phyloP scores from a whole-genome alignment of 257 asterid species.

The Capsicum baccatum region DNA sequence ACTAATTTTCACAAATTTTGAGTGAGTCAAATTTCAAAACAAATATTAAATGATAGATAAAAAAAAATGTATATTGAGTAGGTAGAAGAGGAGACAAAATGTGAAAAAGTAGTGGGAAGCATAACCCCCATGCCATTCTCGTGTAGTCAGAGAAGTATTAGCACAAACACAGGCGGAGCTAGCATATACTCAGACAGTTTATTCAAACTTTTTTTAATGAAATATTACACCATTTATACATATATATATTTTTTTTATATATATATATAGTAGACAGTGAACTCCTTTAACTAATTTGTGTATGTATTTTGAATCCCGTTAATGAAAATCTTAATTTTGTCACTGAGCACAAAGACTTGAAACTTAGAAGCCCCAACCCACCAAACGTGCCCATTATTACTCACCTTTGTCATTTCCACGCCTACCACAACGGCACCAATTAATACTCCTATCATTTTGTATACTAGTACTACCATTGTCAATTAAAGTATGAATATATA shows the following conservation, averaged over 20 bases:
- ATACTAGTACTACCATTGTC: neutral
- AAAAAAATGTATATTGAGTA: neutral
- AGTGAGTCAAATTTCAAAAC: too few species aligned
- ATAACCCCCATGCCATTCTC: conserved; percentile 24
- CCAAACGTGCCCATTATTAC: conserved; percentile 19
- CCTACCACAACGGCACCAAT: neutral
- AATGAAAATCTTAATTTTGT: too few species aligned
- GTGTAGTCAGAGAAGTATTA: conserved; percentile 17
- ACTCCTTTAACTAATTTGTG: too few species aligned
- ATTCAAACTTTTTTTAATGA: too few species aligned
- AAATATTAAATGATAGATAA: too few species aligned
- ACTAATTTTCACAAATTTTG: too few species aligned
- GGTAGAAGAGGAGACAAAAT: conserved; percentile 16
- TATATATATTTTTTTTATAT: too few species aligned
- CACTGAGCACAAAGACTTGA: neutral
- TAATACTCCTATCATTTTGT: neutral
- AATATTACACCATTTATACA: too few species aligned
- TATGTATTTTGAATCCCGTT: too few species aligned
- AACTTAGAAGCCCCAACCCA: neutral
- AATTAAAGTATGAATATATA: neutral
- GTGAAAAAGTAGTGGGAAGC: conserved; percentile 13
- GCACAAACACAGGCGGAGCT: neutral
- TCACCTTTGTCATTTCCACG: neutral
- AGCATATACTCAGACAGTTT: too few species aligned
- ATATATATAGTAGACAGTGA: too few species aligned